Percentiles rank a stretch among this genome's conserved stretches.
These are phyloP conservation scores for Quercus berberidifolia DNA, from an alignment of 306 rosid genomes.

Conservation along the genomic window DNA sequence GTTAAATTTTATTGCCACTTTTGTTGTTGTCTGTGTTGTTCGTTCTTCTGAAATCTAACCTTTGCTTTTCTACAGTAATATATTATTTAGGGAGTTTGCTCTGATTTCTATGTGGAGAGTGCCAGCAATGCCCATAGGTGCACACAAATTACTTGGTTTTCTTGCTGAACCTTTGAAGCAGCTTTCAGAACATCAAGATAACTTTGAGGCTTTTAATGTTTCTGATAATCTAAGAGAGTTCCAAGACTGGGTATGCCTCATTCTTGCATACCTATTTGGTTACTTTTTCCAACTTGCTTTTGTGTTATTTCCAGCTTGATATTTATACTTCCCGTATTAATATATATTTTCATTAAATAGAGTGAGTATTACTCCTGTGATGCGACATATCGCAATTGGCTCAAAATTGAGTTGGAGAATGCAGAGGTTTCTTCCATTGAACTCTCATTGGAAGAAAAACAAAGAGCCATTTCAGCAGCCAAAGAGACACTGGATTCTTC, in stretches of 20 bases:
- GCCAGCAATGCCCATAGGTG: conserved; percentile 89
- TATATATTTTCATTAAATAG: conserved; percentile 34
- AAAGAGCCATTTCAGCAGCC: conserved; percentile 66
- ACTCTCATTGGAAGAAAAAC: conserved; percentile 78
- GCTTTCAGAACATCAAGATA: conserved; percentile 65
- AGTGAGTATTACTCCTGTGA: conserved; percentile 94
- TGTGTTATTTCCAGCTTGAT: conserved; percentile 16
- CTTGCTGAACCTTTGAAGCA: conserved; percentile 97
- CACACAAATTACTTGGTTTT: conserved; percentile 83
- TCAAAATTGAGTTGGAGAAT: conserved; percentile 79
- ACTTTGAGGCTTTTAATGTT: conserved; percentile 47
- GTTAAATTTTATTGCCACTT: neutral
- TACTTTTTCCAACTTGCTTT: neutral
- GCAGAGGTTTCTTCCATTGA: conserved; percentile 57
- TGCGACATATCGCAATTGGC: conserved; percentile 98
- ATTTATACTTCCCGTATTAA: conserved; percentile 3
- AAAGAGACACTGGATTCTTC: conserved; percentile 74
- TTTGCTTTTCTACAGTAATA: conserved; percentile 51
- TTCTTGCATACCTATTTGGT: conserved; percentile 4
- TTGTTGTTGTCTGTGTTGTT: neutral
- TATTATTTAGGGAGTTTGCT: conserved; percentile 93
- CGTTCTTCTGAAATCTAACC: conserved; percentile 19
- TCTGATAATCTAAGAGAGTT: conserved; percentile 80
- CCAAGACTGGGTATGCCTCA: conserved; percentile 79
- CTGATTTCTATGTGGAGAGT: conserved; percentile 98